Base-by-base conservation (phyloP, 306 rosid species). In the Cicer yamashitae region DNA sequence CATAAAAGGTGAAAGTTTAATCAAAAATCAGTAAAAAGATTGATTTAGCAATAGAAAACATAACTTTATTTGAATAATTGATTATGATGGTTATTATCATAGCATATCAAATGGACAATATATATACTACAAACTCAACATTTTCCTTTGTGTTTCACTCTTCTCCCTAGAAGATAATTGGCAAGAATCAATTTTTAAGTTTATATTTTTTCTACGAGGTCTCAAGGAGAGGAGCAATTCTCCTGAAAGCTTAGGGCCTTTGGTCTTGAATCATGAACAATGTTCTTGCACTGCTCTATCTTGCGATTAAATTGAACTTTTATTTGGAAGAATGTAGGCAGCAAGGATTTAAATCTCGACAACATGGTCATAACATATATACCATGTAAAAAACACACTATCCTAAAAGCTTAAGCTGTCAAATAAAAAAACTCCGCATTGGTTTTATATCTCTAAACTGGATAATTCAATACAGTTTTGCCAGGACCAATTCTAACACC, bases 401-500 rank as follows among this genome's bases (percentile, higher is more conserved):
- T 59, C 10, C 40, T 17, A 62, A 74, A 61, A 62, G 18, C 53
- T 51, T 30, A 65, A 75, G 34, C 6, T 6, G 5, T 34, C 15
- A 25, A 8, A 44, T n/a, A 41, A 3, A 30, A 66, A 45, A 13
- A 39, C 20, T 60, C 25, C 11, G 8, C 14, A 1, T 41, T 10
- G 52, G 34, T 62, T 41, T 63, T 7, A 61, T 64, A 64, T 75
- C 79, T 75, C 41, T 12, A 20, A 64, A 34, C n/a, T 18, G 63
- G 71, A 50, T 10, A 30, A 10, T 37, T 59, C 9, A 53, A 14
- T 22, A 11, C 12, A 69, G 68, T 30, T 56, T 45, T 56, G n/a
- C 40, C 56, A 37, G 10, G 62, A 54, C 52, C 50, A 59, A 50
- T 38, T 45, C 57, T 67, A 53, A 51, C 44, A 65, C 62, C 54